A percentile compares a stretch with the other conserved stretches of the same genome.
Conservation (phyloP, 2,329 filamentous ascomycete genomes). For the Juglanconis juglandina region DNA sequence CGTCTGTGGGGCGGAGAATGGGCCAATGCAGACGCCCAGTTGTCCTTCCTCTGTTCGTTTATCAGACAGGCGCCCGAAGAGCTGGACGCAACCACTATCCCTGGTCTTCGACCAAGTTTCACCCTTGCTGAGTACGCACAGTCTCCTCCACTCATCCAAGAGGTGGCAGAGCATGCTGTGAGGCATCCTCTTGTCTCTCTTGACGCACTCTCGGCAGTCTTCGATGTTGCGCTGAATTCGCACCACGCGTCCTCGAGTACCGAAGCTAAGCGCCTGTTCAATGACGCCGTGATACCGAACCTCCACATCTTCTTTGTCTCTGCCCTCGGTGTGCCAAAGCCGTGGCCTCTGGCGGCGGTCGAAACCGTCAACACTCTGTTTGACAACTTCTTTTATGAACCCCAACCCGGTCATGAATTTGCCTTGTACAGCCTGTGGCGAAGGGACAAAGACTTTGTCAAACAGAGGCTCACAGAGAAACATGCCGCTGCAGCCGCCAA, state of each 20-base stretch:
- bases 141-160: slow-evolving; percentile 46
- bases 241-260: slow-evolving; percentile 58
- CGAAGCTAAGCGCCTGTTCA: slow-evolving; percentile 63
- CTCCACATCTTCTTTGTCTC: slow-evolving; percentile 77
- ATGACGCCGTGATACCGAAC: slow-evolving; percentile 67
- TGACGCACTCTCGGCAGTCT: slow-evolving; percentile 71
- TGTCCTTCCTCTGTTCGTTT: slow-evolving; percentile 91
- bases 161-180: slow-evolving; percentile 59
- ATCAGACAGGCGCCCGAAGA: slow-evolving; percentile 70
- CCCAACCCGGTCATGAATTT: slow-evolving; percentile 75
- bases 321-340: slow-evolving; percentile 71
- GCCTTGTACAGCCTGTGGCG: slow-evolving; percentile 90
- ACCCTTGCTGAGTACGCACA: slow-evolving; percentile 55
- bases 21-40: slow-evolving; percentile 80
- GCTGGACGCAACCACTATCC: slow-evolving; percentile 81
- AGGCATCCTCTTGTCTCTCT: slow-evolving; percentile 86
- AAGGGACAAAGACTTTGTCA: slow-evolving; percentile 85
- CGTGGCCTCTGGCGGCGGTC: slow-evolving; percentile 71
- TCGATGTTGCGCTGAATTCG: slow-evolving; percentile 61
- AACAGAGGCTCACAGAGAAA: slow-evolving; percentile 71
- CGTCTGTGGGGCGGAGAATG: slow-evolving; percentile 86
- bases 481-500: slow-evolving; percentile 69
- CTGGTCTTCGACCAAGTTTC: slow-evolving; percentile 75
- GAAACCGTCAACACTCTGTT: slow-evolving; percentile 77
- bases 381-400: slow-evolving; percentile 77